Conservation (phyloP, 768 basidiomycete genomes). For the Pholiota microspora region DNA sequence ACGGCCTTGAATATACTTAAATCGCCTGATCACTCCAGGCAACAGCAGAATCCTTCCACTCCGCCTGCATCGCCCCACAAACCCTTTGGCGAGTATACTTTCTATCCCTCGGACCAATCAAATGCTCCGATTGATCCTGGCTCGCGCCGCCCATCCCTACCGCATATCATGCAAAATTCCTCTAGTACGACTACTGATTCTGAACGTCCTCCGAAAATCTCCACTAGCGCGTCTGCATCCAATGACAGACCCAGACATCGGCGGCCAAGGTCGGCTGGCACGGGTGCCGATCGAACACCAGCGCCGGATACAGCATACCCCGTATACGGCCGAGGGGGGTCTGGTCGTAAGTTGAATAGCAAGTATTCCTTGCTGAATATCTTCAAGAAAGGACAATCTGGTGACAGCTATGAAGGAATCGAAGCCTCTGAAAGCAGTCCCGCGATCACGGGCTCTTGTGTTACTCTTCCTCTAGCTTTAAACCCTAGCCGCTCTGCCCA, state of each 20-base stretch:
- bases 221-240: slow-evolving; percentile 24
- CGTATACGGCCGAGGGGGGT: slow-evolving; percentile 31
- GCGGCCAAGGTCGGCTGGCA: slow-evolving; percentile 74
- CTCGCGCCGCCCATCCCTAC: slow-evolving; percentile 68
- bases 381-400: slow-evolving; percentile 60
- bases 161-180: slow-evolving; percentile 45
- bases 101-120: slow-evolving; percentile 35
- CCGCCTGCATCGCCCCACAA: slow-evolving; percentile 41
- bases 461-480: slow-evolving; percentile 24
- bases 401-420: slow-evolving; percentile 27
- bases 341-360: slow-evolving; percentile 50
- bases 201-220: slow-evolving; percentile 33
- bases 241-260: slow-evolving; percentile 31
- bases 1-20: slow-evolving; percentile 59
- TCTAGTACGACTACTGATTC: slow-evolving; percentile 24
- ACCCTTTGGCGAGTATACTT: slow-evolving; percentile 46
- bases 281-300: slow-evolving; percentile 47
- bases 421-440: slow-evolving; percentile 14
- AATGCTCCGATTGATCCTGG: slow-evolving; percentile 31
- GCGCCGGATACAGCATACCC: slow-evolving; percentile 28
- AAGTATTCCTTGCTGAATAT: slow-evolving; percentile 75
- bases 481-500: slow-evolving; percentile 21
- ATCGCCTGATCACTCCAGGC: slow-evolving; percentile 27
- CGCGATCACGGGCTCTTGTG: slow-evolving; percentile 18
- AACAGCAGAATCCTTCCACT: slow-evolving; percentile 26